These are phyloP conservation scores for Mycotypha africana DNA, from an alignment of 371 early-diverging fungal genomes.

Conservation along the genomic window DNA sequence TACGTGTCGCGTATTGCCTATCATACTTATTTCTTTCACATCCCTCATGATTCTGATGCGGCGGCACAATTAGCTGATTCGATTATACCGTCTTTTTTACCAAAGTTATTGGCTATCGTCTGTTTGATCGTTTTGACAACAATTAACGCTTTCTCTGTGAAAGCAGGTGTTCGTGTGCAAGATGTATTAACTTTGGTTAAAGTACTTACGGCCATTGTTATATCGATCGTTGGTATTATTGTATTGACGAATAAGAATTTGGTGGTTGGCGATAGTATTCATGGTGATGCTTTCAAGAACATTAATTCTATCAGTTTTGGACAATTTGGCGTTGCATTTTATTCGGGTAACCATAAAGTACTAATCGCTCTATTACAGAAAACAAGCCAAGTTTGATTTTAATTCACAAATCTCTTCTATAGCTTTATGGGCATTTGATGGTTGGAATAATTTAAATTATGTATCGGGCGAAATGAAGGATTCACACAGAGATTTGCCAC, in stretches of 20 bases:
- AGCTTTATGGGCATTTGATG: constrained; percentile 92
- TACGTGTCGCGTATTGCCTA: constrained; percentile 65
- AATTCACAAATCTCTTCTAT: constrained; percentile 7
- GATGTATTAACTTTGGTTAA: constrained; percentile 79
- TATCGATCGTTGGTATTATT: constrained; percentile 72
- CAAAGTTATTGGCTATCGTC: constrained; percentile 61
- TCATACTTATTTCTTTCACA: constrained; percentile 46
- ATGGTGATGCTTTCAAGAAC: constrained; percentile 61
- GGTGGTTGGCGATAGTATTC: constrained; percentile 46
- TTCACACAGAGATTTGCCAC: constrained; percentile 77
- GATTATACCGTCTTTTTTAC: constrained; percentile 52
- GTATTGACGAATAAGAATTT: constrained; percentile 57
- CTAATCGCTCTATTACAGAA: too few species aligned
- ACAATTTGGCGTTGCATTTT: constrained; percentile 74
- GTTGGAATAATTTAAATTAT: constrained; percentile 85
- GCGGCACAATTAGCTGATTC: constrained; percentile 43
- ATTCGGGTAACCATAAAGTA: constrained; percentile 49
- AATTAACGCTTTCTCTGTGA: constrained; percentile 69
- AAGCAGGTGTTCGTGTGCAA: constrained; percentile 72
- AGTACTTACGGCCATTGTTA: constrained; percentile 69
- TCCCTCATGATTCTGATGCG: constrained; percentile 39
- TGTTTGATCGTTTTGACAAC: constrained; percentile 62
- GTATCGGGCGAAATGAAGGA: constrained; percentile 88
- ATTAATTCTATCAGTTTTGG: constrained; percentile 51
- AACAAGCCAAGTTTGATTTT: background rate